Base-by-base conservation (phyloP, 306 rosid species). In the Medicago ruthenica region DNA sequence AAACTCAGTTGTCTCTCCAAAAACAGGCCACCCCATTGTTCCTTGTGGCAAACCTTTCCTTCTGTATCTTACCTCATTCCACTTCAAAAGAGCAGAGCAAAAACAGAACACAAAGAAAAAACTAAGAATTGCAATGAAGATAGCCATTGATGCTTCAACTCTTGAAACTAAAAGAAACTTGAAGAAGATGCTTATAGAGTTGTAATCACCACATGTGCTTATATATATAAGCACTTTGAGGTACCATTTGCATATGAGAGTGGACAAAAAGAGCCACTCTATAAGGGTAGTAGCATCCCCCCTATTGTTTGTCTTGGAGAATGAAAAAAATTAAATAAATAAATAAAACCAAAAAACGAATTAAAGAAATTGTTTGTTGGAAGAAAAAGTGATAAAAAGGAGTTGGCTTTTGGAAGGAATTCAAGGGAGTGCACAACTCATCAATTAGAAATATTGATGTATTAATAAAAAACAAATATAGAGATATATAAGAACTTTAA, bases 1-100 rank as follows among this genome's bases (percentile, higher is more conserved):
- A 82, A 96, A 96, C 90, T 96, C 99, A 8, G 97, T 92, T 14
- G 99, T 96, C 47, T 96, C 99, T 2, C 99, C 99, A 68, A 96
- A 92, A 34, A 96, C 77, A 62, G 99, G 99, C 99, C 99, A 96
- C 4, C 99, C 99, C 99, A 96, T 96, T 83, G 99, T 92, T 44
- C 99, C 99, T 1, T 90, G 96, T 31, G 99, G 99, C 70, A 96
- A 82, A 39, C 92, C 96, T 76, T 96, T 86, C 77, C 86, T 89
- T 53, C 86, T 83, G 78, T 83, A 90, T 73, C 83, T 85, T 16
- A 92, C 81, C 20, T 88, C 91, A 82, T 96, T 96, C 99, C 98
- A 96, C 74, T 83, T 87, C 67, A 96, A 76, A 72, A 92, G 72
- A 79, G 83, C 99, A 85, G 93, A 89, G 91, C 92, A 90, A 82